Conservation (phyloP, 2,329 filamentous ascomycete genomes). For the Colletotrichum liriopes region DNA sequence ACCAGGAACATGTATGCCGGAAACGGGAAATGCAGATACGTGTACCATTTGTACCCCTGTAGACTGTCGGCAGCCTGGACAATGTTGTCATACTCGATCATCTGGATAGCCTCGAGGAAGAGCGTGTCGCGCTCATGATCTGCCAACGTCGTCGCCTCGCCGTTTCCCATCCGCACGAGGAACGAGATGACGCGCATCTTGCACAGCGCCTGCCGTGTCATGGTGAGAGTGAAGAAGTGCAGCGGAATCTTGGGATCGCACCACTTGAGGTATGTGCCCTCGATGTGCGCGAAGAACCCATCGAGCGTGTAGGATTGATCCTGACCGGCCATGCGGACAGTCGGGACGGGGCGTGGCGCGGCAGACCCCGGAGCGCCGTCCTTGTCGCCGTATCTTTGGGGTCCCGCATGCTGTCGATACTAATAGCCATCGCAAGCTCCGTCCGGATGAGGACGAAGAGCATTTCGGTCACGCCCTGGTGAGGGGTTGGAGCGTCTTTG, state of each 20-base stretch:
- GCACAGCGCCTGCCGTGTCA: conserved; percentile 70
- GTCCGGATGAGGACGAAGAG: conserved; percentile 71
- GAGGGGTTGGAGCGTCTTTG: conserved; percentile 66
- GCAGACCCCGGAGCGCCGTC: conserved; percentile 46
- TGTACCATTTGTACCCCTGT: conserved; percentile 72
- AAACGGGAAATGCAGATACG: conserved; percentile 72
- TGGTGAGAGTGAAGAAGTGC: conserved; percentile 72
- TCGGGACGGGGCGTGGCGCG: conserved; percentile 51
- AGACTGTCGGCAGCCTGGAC: conserved; percentile 67
- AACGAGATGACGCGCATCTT: conserved; percentile 71
- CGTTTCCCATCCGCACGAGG: conserved; percentile 64
- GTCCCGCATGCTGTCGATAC: conserved; percentile 61
- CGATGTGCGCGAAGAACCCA: conserved; percentile 69
- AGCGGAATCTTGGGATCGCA: conserved; percentile 73
- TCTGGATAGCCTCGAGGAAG: conserved; percentile 69
- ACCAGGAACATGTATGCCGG: conserved; percentile 74
- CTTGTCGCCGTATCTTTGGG: conserved; percentile 48
- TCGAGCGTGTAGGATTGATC: conserved; percentile 66
- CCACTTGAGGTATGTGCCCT: conserved; percentile 68
- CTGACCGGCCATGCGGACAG: conserved; percentile 65
- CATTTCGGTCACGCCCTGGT: conserved; percentile 71
- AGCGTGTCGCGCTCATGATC: conserved; percentile 66
- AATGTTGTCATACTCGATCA: conserved; percentile 73
- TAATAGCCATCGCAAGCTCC: conserved; percentile 70
- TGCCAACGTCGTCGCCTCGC: conserved; percentile 57